Evolutionary conservation across 495 filamentous ascomycete genomes (phyloP).

Genomic region (Lindgomyces ingoldianus): DNA sequence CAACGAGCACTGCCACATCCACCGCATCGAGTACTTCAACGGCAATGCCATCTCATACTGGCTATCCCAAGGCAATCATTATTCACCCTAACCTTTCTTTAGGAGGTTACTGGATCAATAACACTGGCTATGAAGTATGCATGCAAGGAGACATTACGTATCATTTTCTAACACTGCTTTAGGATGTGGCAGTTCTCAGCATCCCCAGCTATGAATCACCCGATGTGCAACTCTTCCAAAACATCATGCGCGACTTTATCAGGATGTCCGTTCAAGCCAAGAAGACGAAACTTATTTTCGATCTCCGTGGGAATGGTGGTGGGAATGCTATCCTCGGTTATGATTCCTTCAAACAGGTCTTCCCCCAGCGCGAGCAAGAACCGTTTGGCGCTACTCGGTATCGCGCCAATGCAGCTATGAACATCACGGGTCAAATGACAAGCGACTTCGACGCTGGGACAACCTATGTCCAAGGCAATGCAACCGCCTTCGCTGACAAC

Average conservation of each 20-base stretch:
- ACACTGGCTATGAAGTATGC: slow-evolving; percentile 27
- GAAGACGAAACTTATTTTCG: slow-evolving; percentile 33
- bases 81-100: slow-evolving; percentile 15
- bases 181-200: slow-evolving; percentile 35
- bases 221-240: slow-evolving; percentile 29
- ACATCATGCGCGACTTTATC: slow-evolving; percentile 32
- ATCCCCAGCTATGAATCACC: slow-evolving; percentile 29
- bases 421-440: slow-evolving; percentile 18
- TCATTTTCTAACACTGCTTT: not conserved
- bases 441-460: slow-evolving; percentile 16
- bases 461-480: slow-evolving; percentile 22
- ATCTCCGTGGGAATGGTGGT: slow-evolving; percentile 33
- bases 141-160: not conserved
- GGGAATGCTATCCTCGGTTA: slow-evolving; percentile 31
- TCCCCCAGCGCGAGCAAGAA: slow-evolving; percentile 20
- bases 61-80: slow-evolving; percentile 31
- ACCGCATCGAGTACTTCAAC: slow-evolving; percentile 4
- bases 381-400: slow-evolving; percentile 31
- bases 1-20: slow-evolving; percentile 3
- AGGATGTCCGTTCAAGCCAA: slow-evolving; percentile 1
- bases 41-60: slow-evolving; percentile 13
- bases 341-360: slow-evolving; percentile 37
- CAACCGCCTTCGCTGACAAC: slow-evolving; percentile 15
- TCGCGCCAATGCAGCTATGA: slow-evolving; percentile 28
- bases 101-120: slow-evolving; percentile 31